A percentile compares a stretch with the other conserved stretches of the same genome.
phyloP scores from a whole-genome alignment of 306 rosid species.

The Ochetophila trinervis region DNA sequence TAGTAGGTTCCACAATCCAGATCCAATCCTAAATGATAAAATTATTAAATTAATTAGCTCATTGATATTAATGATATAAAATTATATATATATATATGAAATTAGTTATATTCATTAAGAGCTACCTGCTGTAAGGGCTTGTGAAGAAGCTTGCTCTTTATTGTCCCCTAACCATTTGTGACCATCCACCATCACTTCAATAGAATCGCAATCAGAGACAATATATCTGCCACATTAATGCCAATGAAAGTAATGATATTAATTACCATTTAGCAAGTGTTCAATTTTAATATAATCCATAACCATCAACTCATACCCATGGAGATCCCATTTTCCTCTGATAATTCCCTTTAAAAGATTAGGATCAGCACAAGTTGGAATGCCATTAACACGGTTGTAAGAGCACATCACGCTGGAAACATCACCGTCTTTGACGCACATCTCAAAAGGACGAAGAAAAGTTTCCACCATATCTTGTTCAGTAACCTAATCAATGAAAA shows the following conservation, averaged over 20 bases:
- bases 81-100: no score
- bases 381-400: constrained; percentile 14
- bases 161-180: constrained; percentile 16
- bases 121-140: constrained; percentile 21
- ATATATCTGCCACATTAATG: constrained; percentile 5
- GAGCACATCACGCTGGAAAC: constrained; percentile 30
- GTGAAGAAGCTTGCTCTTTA: constrained; percentile 21
- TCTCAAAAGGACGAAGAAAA: constrained; percentile 19
- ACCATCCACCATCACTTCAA: constrained; percentile 16
- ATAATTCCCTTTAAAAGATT: constrained; percentile 17
- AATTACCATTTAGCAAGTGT: background rate
- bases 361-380: constrained; percentile 28
- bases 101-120: no score
- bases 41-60: background rate
- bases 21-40: constrained; percentile 8
- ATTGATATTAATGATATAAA: no score
- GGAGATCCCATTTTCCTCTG: constrained; percentile 26
- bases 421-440: constrained; percentile 29
- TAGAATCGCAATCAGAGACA: constrained; percentile 29
- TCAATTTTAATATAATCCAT: background rate
- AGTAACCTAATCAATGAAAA: constrained; percentile 1
- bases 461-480: constrained; percentile 26
- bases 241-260: background rate
- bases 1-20: constrained; percentile 23
- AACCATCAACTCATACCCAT: constrained; percentile 6